Percentiles rank a stretch among this genome's conserved stretches.
Evolutionary conservation across 768 basidiomycete species (phyloP).

Genomic region (Crassisporium funariophilum): DNA sequence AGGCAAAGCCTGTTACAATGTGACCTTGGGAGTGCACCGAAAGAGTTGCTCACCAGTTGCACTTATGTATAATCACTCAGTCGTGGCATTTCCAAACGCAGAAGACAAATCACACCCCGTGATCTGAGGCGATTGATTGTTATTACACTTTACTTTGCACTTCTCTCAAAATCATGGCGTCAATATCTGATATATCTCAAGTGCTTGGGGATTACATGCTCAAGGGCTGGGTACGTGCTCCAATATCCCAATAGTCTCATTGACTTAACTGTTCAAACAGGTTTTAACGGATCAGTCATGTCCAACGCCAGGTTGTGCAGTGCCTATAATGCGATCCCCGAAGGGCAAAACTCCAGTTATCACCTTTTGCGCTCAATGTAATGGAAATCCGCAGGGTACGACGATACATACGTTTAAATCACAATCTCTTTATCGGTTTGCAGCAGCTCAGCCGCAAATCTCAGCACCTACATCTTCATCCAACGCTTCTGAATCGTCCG

Average conservation of each 20-base stretch:
- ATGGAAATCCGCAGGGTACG: slow-evolving; percentile 35
- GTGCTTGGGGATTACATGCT: slow-evolving; percentile 73
- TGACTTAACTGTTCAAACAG: slow-evolving; percentile 28
- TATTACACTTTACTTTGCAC: slow-evolving; percentile 1
- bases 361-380: slow-evolving; percentile 68
- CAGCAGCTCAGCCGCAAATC: neutral
- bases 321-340: slow-evolving; percentile 80
- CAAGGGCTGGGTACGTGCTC: slow-evolving; percentile 66
- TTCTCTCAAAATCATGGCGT: slow-evolving; percentile 41
- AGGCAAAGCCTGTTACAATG: slow-evolving; percentile 15
- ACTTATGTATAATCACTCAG: slow-evolving; percentile 10
- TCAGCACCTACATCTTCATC: slow-evolving; percentile 7
- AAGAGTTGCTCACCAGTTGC: neutral
- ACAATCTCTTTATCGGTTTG: neutral
- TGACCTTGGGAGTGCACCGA: slow-evolving; percentile 8
- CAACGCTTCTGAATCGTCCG: no score
- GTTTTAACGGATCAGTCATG: slow-evolving; percentile 70
- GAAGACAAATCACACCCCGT: slow-evolving; percentile 19
- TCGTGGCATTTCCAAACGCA: slow-evolving; percentile 32
- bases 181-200: slow-evolving; percentile 57
- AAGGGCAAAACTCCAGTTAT: slow-evolving; percentile 43
- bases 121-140: slow-evolving; percentile 14
- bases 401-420: neutral
- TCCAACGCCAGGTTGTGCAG: slow-evolving; percentile 51
- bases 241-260: neutral